phyloP scores from a whole-genome alignment of 768 basidiomycete genomes.

The Kwoniella shandongensis region DNA sequence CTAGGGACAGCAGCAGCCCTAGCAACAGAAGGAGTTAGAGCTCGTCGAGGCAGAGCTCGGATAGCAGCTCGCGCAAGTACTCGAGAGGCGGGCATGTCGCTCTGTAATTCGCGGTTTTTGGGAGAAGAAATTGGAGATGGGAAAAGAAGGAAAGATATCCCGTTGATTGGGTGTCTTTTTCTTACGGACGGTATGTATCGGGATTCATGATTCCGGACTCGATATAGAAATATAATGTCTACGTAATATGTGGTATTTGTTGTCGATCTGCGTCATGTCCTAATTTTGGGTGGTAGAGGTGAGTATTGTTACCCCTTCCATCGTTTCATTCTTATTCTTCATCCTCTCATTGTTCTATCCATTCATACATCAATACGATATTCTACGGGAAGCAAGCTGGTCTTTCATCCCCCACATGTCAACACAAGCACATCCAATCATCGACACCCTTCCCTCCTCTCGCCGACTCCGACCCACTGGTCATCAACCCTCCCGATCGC shows the following conservation, averaged over 20 bases:
- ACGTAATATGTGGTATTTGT: background rate
- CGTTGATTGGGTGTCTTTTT: too few relatives aligned
- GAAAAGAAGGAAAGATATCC: too few relatives aligned
- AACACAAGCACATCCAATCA: constrained; percentile 1
- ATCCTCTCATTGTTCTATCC: background rate
- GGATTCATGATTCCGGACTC: too few relatives aligned
- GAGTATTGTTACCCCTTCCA: background rate
- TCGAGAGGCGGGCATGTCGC: constrained; percentile 11
- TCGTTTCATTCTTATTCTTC: background rate
- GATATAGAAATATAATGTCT: too few relatives aligned
- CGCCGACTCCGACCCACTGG: background rate
- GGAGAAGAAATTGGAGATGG: too few relatives aligned
- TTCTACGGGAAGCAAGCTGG: too few relatives aligned
- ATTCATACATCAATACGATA: background rate
- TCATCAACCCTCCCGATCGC: constrained; percentile 13
- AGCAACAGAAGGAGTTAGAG: background rate
- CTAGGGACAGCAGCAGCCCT: constrained; percentile 2
- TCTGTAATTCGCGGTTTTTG: too few relatives aligned
- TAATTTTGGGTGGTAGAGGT: background rate
- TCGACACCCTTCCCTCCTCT: background rate
- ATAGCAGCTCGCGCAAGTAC: constrained; percentile 5
- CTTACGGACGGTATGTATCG: too few relatives aligned
- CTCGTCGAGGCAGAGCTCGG: constrained; percentile 4
- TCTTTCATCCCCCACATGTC: too few relatives aligned
- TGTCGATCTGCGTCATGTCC: constrained; percentile 10